Evolutionary conservation across 2,329 filamentous ascomycete species (phyloP).

Genomic region (Coniochaeta sp.): DNA sequence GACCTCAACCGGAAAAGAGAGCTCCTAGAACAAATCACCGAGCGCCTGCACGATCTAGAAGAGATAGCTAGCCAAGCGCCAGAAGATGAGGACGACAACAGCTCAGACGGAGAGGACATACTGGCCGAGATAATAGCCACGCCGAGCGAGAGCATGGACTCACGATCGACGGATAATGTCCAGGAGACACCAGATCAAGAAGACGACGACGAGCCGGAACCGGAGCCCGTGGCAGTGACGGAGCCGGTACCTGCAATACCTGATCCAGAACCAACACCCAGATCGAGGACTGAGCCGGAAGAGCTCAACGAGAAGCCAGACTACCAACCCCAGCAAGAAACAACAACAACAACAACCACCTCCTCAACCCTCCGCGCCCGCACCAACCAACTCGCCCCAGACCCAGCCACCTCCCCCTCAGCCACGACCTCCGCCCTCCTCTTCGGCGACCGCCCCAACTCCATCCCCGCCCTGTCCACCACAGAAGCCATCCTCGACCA

Average conservation of each 20-base stretch:
- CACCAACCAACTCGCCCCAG: slow-evolving; percentile 4
- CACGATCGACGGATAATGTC: slow-evolving; percentile 13
- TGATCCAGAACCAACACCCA: background rate
- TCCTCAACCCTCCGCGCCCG: slow-evolving; percentile 25
- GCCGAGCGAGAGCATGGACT: slow-evolving; percentile 43
- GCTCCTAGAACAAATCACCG: slow-evolving; percentile 55
- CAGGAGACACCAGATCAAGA: slow-evolving; percentile 10
- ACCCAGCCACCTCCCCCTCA: background rate
- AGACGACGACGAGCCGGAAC: slow-evolving; percentile 3
- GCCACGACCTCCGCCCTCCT: background rate
- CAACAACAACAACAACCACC: slow-evolving; percentile 19
- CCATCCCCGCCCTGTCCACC: slow-evolving; percentile 23
- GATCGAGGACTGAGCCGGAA: slow-evolving; percentile 5
- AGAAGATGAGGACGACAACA: slow-evolving; percentile 27
- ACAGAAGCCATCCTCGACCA: slow-evolving; percentile 68
- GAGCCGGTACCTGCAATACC: slow-evolving; percentile 2
- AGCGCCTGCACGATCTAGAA: slow-evolving; percentile 60
- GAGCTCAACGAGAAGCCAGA: background rate
- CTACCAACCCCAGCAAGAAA: slow-evolving; percentile 4
- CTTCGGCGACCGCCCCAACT: background rate
- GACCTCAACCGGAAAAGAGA: slow-evolving; percentile 60
- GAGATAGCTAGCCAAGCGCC: slow-evolving; percentile 33
- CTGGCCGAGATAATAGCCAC: slow-evolving; percentile 46
- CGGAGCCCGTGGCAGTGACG: background rate
- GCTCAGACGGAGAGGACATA: slow-evolving; percentile 50